Conservation (phyloP, 768 basidiomycete genomes). For the Tulasnella sp. region DNA sequence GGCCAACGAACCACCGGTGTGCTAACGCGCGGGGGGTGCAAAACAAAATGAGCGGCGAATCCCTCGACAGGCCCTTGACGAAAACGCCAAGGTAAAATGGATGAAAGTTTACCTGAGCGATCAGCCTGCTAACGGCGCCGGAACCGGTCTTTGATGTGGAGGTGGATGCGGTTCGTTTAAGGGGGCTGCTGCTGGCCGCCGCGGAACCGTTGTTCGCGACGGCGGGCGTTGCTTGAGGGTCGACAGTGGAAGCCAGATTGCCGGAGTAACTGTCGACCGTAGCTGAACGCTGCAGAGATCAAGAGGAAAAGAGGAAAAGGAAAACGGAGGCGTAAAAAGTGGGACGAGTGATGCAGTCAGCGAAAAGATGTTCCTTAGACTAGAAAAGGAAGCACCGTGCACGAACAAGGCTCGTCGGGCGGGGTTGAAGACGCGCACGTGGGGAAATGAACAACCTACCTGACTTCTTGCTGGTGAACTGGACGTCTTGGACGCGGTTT, state of each 20-base stretch:
- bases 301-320: neutral
- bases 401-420: neutral
- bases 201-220: neutral
- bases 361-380: neutral
- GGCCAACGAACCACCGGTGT: slow-evolving; percentile 16
- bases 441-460: neutral
- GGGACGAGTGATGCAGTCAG: neutral
- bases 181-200: neutral
- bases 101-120: slow-evolving; percentile 5
- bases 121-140: slow-evolving; percentile 9
- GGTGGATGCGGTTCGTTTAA: slow-evolving; percentile 6
- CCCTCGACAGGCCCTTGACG: neutral
- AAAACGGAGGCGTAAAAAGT: neutral
- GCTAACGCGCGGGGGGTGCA: neutral
- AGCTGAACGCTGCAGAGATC: neutral
- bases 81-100: neutral
- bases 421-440: neutral
- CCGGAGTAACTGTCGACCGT: neutral
- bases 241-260: slow-evolving; percentile 5
- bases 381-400: slow-evolving; percentile 5
- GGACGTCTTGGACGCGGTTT: neutral
- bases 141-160: slow-evolving; percentile 1
- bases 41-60: neutral
- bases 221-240: neutral
- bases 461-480: neutral